A percentile compares a stretch with the other conserved stretches of the same genome.
phyloP scores from a whole-genome alignment of 768 basidiomycete genomes.

The Mycena metata region DNA sequence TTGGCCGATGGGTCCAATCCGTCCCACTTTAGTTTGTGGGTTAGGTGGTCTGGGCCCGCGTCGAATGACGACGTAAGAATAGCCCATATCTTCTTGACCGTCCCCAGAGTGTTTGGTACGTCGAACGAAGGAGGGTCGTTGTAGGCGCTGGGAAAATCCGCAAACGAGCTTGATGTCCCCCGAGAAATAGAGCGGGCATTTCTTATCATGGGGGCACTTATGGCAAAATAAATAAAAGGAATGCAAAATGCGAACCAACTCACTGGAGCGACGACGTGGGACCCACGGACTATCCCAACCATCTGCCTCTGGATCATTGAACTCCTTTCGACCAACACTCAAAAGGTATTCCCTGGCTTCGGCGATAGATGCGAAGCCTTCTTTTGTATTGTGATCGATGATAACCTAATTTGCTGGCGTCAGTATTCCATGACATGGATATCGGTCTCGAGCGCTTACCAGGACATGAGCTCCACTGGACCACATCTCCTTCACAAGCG shows the following conservation, averaged over 20 bases:
- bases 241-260: slow-evolving; percentile 46
- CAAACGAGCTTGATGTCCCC: slow-evolving; percentile 72
- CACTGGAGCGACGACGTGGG: slow-evolving; percentile 92
- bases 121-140: slow-evolving; percentile 88
- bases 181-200: slow-evolving; percentile 82
- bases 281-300: slow-evolving; percentile 61
- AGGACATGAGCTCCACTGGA: slow-evolving; percentile 89
- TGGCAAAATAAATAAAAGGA: slow-evolving; percentile 7
- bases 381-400: slow-evolving; percentile 84
- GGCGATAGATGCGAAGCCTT: slow-evolving; percentile 84
- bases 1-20: slow-evolving; percentile 67
- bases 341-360: slow-evolving; percentile 84
- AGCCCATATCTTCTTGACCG: slow-evolving; percentile 90
- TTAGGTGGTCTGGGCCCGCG: slow-evolving; percentile 77
- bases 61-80: slow-evolving; percentile 91
- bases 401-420: slow-evolving; percentile 69
- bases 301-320: slow-evolving; percentile 59
- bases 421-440: slow-evolving; percentile 17
- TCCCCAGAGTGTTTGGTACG: slow-evolving; percentile 87
- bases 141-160: slow-evolving; percentile 89
- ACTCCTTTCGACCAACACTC: slow-evolving; percentile 69
- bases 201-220: slow-evolving; percentile 93
- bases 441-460: slow-evolving; percentile 54
- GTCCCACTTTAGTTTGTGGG: slow-evolving; percentile 56
- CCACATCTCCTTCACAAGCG: slow-evolving; percentile 89